Evolutionary conservation across 2,329 filamentous ascomycete species (phyloP).

Genomic region (Tolypocladium pustulatum): DNA sequence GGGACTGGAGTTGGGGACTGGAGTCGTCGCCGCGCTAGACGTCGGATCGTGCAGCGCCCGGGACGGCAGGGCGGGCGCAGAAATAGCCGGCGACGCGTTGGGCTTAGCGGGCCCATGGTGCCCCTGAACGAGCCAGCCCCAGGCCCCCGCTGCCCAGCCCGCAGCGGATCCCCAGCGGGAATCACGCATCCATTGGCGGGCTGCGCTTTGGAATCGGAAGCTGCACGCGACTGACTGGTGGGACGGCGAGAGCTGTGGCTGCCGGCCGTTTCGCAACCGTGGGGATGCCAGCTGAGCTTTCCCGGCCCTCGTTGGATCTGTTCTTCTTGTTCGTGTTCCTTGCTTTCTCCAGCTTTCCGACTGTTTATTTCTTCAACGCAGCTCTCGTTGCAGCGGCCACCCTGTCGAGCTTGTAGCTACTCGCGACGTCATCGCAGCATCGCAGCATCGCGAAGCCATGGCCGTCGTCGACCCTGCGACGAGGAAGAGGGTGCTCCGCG

Average conservation of each 20-base stretch:
- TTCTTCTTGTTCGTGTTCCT: not conserved
- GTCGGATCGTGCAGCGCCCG: not conserved
- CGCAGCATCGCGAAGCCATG: constrained; percentile 17
- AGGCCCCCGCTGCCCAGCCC: not conserved
- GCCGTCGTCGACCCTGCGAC: constrained; percentile 37
- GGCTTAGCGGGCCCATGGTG: not conserved
- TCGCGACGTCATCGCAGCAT: not conserved
- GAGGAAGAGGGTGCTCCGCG: constrained; percentile 73
- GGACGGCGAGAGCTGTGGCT: not conserved
- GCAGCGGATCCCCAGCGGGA: not conserved
- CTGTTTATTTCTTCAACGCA: not conserved
- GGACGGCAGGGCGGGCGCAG: not conserved
- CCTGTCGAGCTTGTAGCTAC: not conserved
- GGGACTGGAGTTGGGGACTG: too few relatives aligned
- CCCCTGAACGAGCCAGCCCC: not conserved
- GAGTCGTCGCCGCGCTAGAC: not conserved
- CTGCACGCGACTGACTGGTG: not conserved
- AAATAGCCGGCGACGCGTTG: not conserved
- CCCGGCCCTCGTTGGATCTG: not conserved
- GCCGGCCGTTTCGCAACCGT: not conserved
- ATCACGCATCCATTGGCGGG: not conserved
- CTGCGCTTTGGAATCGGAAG: not conserved
- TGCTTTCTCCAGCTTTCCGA: not conserved
- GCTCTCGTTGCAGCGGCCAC: not conserved
- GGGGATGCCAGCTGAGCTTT: not conserved